Evolutionary conservation across 768 basidiomycete species (phyloP).

Genomic region (Termitomyces sp.): DNA sequence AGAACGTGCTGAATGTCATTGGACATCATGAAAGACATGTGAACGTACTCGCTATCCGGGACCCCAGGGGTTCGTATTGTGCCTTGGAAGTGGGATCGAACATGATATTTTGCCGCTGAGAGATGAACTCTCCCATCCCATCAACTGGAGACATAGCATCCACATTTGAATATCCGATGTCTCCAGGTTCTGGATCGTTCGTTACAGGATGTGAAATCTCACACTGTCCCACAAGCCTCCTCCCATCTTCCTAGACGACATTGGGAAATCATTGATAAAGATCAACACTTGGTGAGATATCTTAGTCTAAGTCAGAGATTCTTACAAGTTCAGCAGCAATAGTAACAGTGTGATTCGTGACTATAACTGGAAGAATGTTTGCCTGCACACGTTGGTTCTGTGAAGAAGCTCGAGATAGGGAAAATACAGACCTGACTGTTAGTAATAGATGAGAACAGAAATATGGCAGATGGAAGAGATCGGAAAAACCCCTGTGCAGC

Average conservation of each 20-base stretch:
- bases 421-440: conserved; percentile 49
- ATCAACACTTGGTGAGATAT: conserved; percentile 2
- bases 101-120: conserved; percentile 53
- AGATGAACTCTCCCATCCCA: conserved; percentile 43
- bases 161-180: conserved; percentile 26
- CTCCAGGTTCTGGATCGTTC: conserved; percentile 20
- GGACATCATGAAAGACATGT: not conserved
- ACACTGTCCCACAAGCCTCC: conserved; percentile 83
- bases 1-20: conserved; percentile 2
- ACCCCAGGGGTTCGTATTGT: conserved; percentile 47
- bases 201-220: conserved; percentile 85
- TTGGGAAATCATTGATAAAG: not conserved
- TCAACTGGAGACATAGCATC: conserved; percentile 41
- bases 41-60: conserved; percentile 58
- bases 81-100: conserved; percentile 54
- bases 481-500: conserved; percentile 88
- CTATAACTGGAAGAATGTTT: conserved; percentile 83
- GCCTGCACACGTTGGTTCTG: conserved; percentile 35
- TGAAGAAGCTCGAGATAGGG: conserved; percentile 6
- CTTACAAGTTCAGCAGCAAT: conserved; percentile 84
- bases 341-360: conserved; percentile 94
- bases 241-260: conserved; percentile 58
- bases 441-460: conserved; percentile 88
- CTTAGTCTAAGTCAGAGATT: conserved; percentile 19
- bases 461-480: conserved; percentile 89